Base-by-base conservation (phyloP, 179 eudicot species). In the Vitellaria paradoxa region DNA sequence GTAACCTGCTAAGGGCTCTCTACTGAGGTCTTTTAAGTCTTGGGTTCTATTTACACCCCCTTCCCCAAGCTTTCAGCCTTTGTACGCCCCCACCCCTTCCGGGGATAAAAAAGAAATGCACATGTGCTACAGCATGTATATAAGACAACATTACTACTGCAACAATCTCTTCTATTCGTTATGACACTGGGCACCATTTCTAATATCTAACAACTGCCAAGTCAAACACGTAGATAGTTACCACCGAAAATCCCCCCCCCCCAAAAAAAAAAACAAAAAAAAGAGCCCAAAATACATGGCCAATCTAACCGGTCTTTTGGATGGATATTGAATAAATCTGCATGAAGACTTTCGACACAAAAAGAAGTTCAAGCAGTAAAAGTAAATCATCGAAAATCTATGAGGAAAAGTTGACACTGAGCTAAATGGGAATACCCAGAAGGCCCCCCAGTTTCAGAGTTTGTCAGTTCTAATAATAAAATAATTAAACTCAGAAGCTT, bases 381-480 rank as follows among this genome's bases (percentile, higher is more conserved):
- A 53, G 52, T 65, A 65, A 40, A 66, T 42, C 37, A 42, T n/a
- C 9, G 20, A 55, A 73, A 79, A 14, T 65, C 55, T 45, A 42
- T 46, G 14, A 15, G 37, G 26, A 6, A 23, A 47, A 47, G 14
- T 50, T 17, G 26, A 30, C 37, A 45, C 23, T 37, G 15, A 71
- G 42, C 55, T 17, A 71, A 70, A 62, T 4, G 68, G 72, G 4
- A 47, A 62, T 21, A 21, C 9, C 40, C 20, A 13, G 26, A 42
- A 40, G 53, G 49, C 60, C 42, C 53, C 49, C n/a, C 46, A 21
- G 45, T 62, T 62, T 62, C 14, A 62, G 40, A 47, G 23, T 46
- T 21, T 10, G 40, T 47, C 24, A 0, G 14, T 55, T 60, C 20
- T n/a, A 59, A 6, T 21, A 42, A 47, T 59, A 20, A 18, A 64